These are phyloP conservation scores for Bryoerythrophyllum caledonicum DNA, from an alignment of 225 moss, liverwort and hornwort species.

Conservation along the genomic window DNA sequence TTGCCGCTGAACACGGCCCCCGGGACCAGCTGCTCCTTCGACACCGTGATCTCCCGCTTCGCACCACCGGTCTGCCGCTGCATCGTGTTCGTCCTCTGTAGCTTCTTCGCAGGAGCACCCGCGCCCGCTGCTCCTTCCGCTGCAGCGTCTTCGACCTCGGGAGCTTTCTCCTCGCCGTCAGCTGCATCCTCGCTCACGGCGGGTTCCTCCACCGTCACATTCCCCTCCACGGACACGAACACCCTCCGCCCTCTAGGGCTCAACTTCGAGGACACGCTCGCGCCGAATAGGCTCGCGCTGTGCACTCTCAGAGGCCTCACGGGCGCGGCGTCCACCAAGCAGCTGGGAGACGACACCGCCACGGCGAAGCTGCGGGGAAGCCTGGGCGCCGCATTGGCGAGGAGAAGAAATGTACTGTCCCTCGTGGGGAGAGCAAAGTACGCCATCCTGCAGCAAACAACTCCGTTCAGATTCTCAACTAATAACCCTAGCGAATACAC, in stretches of 20 bases:
- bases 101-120: slow-evolving; percentile 19
- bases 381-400: slow-evolving; percentile 44
- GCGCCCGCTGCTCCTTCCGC: slow-evolving; percentile 6
- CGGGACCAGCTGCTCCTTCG: slow-evolving; percentile 55
- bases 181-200: slow-evolving; percentile 22
- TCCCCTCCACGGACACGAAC: slow-evolving; percentile 45
- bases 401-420: slow-evolving; percentile 45
- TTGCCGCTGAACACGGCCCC: slow-evolving; percentile 78
- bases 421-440: slow-evolving; percentile 59
- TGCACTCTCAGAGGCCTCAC: slow-evolving; percentile 25
- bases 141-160: not conserved
- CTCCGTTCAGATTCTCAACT: no score
- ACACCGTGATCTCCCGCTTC: slow-evolving; percentile 46
- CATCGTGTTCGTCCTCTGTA: slow-evolving; percentile 31
- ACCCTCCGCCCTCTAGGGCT: slow-evolving; percentile 13
- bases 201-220: slow-evolving; percentile 56
- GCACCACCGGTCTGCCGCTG: slow-evolving; percentile 25
- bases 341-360: slow-evolving; percentile 20
- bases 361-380: slow-evolving; percentile 31
- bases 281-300: slow-evolving; percentile 1
- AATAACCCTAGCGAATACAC: no score
- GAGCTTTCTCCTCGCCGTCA: not conserved
- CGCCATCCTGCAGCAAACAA: slow-evolving; percentile 47
- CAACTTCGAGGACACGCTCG: not conserved
- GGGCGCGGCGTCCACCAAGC: not conserved